These are phyloP conservation scores for Hymenoscyphus fraxineus DNA, from an alignment of 2,329 filamentous ascomycete species.

Conservation along the genomic window DNA sequence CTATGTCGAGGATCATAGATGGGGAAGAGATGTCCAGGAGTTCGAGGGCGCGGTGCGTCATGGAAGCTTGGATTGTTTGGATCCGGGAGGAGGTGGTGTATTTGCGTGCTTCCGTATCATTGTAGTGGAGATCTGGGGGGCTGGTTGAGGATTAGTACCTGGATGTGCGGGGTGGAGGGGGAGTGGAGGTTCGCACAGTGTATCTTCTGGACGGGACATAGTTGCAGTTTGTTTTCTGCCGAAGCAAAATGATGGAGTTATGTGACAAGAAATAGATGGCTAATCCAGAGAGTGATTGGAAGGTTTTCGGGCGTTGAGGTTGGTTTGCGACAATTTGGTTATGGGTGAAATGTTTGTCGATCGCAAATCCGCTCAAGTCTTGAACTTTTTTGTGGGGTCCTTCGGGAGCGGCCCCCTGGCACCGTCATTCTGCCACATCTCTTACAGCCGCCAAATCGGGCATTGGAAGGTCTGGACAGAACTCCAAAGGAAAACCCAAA, in stretches of 20 bases:
- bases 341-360: not conserved
- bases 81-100: constrained; percentile 97
- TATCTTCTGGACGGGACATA: constrained; percentile 98
- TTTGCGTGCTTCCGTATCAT: constrained; percentile 91
- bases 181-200: constrained; percentile 57
- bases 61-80: constrained; percentile 87
- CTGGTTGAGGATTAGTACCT: constrained; percentile 41
- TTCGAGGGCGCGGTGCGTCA: constrained; percentile 90
- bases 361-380: constrained; percentile 1
- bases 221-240: constrained; percentile 38
- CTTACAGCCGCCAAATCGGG: constrained; percentile 5
- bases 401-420: not conserved
- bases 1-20: constrained; percentile 91
- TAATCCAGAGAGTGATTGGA: not conserved
- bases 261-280: constrained; percentile 12
- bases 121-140: constrained; percentile 95
- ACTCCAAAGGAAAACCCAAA: not conserved
- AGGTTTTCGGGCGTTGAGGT: not conserved
- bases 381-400: constrained; percentile 18
- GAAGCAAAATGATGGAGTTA: constrained; percentile 18
- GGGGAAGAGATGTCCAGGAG: constrained; percentile 77
- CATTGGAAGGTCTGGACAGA: constrained; percentile 1
- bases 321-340: not conserved
- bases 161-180: constrained; percentile 18
- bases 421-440: constrained; percentile 13